A percentile compares a stretch with the other conserved stretches of the same genome.
Conservation (phyloP, 202 grass and related monocot genomes). For the Bolboschoenoplectus hybrid region DNA sequence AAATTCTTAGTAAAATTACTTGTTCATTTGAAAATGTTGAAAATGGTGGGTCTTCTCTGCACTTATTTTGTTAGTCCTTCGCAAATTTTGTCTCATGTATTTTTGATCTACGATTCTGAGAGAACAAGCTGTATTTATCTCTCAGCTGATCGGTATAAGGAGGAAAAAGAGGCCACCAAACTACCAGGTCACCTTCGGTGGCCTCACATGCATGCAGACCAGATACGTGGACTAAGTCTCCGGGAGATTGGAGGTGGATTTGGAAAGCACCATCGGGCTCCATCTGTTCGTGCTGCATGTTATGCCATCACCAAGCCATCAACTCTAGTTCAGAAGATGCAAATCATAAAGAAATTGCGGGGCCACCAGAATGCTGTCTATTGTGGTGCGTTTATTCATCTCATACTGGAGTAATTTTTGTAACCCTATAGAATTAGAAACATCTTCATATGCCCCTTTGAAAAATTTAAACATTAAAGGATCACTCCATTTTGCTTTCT, state of each 20-base stretch:
- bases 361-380: slow-evolving; percentile 98
- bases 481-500: not conserved
- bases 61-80: not conserved
- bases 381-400: slow-evolving; percentile 67
- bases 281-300: slow-evolving; percentile 88
- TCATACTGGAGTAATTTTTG: slow-evolving; percentile 30
- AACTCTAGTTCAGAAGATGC: slow-evolving; percentile 97
- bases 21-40: slow-evolving; percentile 20
- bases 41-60: slow-evolving; percentile 10
- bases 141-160: slow-evolving; percentile 66
- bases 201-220: slow-evolving; percentile 95
- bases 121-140: slow-evolving; percentile 27
- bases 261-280: slow-evolving; percentile 78
- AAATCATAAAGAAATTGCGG: slow-evolving; percentile 90
- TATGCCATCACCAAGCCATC: slow-evolving; percentile 96
- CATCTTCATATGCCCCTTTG: slow-evolving; percentile 16
- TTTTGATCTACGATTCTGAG: slow-evolving; percentile 20
- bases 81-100: not conserved
- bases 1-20: not conserved
- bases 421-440: not conserved
- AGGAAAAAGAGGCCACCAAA: slow-evolving; percentile 55
- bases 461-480: not conserved
- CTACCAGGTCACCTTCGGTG: slow-evolving; percentile 78
- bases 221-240: slow-evolving; percentile 84
- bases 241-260: slow-evolving; percentile 98